Base-by-base conservation (phyloP, 1,139 yeast genomes). In the Pneumocystis murina region DNA sequence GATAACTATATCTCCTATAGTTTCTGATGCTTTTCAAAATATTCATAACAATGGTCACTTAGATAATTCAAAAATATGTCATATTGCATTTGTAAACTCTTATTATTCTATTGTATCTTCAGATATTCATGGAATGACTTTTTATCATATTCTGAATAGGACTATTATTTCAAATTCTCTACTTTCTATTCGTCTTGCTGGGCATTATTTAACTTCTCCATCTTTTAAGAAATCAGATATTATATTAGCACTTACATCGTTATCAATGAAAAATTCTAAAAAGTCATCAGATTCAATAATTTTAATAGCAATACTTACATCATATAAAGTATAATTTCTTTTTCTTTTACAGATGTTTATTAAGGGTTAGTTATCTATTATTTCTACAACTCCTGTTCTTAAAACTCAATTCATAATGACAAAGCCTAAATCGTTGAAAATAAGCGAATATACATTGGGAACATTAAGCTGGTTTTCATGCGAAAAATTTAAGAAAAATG, bases 271-370 rank as follows among this genome's bases (percentile, higher is more conserved):
- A 0, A 75, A 82, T 0, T 72, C 78, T 0, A 74, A 76, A 20
- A 83, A 81, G 64, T 71, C 79, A 3, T 78, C 83, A 2, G 90
- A 85, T 69, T 72, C 76, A 1, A 71, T 84, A 68, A 87, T 87
- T 0, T 72, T 87, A 0, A 70, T 85, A 33, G 88, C 92, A 0
- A 75, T 85, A 2, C 77, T 86, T 69, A 83, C 87, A 0, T 78
- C 81, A 0, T 76, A 75, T 62, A 74, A 20, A 24, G 43, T 38
- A 30, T 38, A 24, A 30, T 30, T 40, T 58, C 28, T 58, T 20
- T 28, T 57, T 24, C 28, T 58, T 28, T 24, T 30, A 30, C 20
- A 30, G 14, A 38, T 38, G 5, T 24, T 40, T 30, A 40, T 8
- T 14, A 33, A 54, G 2, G 10, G 8, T 58, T 40, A 78, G 4